Evolutionary conservation across 2,329 filamentous ascomycete species (phyloP), one percentile per base, ranked within the genome.

Genomic region (Sporothrix pallida): DNA sequence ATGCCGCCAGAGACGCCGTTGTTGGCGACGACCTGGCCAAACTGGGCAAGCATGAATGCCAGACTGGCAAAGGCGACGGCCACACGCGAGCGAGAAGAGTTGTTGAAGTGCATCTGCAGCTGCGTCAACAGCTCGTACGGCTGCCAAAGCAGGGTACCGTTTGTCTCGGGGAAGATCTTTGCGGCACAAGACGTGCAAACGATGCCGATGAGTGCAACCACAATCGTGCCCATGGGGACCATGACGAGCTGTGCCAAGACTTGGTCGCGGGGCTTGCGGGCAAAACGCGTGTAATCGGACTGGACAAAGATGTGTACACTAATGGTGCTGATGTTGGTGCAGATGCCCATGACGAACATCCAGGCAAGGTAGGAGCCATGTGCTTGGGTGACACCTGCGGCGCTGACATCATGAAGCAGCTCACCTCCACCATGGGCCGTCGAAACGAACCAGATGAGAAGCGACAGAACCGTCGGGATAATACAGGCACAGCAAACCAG

Each of bases 1-100:
- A 89, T 88, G 7, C 87, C 87, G 2, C 83, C 82, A 0, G 83
- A 84, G 75, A 87, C 83, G 1, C 82, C 82, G 75, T 88, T 88
- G 70, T 84, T 80, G 50, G 86, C 81, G 12, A 82, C 80, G 74
- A 84, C 83, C 76, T 85, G 83, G 3, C 83, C 84, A 15, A 87
- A 79, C 75, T 87, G 85, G 20, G 81, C 83, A 0, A 84, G 79
- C 5, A 86, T 81, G 2, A 86, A 79, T 0, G 83, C 84, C 10
- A 83, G 76, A 2, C 83, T 83, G 44, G 82, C 83, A 77, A 87
- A 86, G 77, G 86, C 85, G 3, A 82, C 82, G 0, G 80, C 84
- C 0, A 84, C 84, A 3, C 85, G 80, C 12, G 72, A 26, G 1
- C 82, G 78, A 62, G 78, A 77, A 10, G 79, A 60, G 54, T 62